phyloP scores from a whole-genome alignment of 1,284 basidiomycete genomes.

The Spongispora temasekensis region DNA sequence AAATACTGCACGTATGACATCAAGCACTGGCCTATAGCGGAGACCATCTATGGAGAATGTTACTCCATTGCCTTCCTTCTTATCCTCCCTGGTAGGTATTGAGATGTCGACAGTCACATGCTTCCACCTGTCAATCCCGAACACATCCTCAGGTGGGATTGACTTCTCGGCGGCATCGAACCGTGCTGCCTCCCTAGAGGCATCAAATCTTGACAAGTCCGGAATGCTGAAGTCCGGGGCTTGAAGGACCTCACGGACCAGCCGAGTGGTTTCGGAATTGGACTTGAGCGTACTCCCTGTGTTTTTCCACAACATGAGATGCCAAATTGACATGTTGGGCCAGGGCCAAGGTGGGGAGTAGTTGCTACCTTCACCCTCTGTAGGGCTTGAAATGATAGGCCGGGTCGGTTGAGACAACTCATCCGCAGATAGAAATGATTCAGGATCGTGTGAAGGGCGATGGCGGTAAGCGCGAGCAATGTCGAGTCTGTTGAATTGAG shows the following conservation, averaged over 20 bases:
- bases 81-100: slow-evolving; percentile 4
- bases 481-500: background rate
- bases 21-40: background rate
- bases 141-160: background rate
- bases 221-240: background rate
- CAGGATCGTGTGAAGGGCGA: background rate
- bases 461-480: background rate
- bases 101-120: background rate
- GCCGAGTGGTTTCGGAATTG: background rate
- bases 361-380: background rate
- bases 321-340: background rate
- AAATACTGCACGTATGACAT: background rate
- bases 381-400: background rate
- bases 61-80: background rate
- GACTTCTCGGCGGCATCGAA: background rate
- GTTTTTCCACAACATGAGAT: background rate
- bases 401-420: background rate
- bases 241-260: slow-evolving; percentile 4
- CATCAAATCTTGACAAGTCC: background rate
- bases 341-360: slow-evolving; percentile 3
- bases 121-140: slow-evolving; percentile 1
- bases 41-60: background rate
- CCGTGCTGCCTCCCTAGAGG: background rate
- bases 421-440: background rate
- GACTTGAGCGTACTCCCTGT: background rate